Evolutionary conservation across 306 rosid species (phyloP), one percentile per base, ranked within the genome.

Genomic region (Medicago truncatula): DNA sequence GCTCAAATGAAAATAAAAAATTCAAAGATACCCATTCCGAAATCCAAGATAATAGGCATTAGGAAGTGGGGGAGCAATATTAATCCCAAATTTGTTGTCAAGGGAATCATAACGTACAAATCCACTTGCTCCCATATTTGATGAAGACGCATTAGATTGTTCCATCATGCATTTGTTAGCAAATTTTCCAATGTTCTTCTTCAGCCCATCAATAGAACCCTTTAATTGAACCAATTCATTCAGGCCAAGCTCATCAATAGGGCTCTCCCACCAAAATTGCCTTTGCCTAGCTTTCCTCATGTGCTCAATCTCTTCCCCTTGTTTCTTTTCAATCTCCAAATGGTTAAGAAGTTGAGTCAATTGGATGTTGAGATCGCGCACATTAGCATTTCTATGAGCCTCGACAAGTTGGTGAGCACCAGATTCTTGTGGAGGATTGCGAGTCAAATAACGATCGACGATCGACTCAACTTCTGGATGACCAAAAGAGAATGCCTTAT

Each of bases 401-500:
- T 84, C 82, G 1, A 76, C 78, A 10, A 81, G 43, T 4, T 77
- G 85, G 59, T 77, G 75, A 44, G 85, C 75, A 3, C 75, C 16
- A 0, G 44, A 70, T 8, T 71, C 71, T 0, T 61, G 75, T 1
- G 64, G 66, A 43, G 78, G 79, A 82, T 75, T 87, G 49, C 81
- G 70, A 0, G 67, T 31, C 9, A 85, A 47, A 47, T 79, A 86
- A 1, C 91, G 89, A 50, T 84, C 77, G 0, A 84, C 9, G 39
- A 84, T 80, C 21, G 97, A 85, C 11, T 86, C 92, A 3, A 91
- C 89, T 2, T 73, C 79, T 0, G 90, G 92, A n/a, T 91, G 93
- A 5, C 93, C 92, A 13, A 91, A 91, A 13, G 91, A 84, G 76
- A 88, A 91, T 12, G 90, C 90, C 69, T 91, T 91, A 0, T 84